Conservation (phyloP, 192 early-diverging fungal species). For the Funneliformis geosporum region DNA sequence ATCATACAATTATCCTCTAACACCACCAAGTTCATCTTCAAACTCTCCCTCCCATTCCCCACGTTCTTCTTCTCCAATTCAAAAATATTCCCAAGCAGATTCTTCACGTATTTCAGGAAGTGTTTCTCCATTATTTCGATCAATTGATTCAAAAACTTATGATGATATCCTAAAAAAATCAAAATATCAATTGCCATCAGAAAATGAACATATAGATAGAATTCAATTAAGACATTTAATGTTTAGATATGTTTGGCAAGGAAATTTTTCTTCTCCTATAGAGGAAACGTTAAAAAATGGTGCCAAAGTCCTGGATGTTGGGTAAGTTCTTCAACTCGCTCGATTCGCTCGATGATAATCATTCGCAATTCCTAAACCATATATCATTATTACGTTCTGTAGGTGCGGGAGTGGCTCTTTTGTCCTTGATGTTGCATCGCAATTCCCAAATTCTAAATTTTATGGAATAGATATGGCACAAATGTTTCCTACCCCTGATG, state of each 20-base stretch:
- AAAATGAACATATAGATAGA: slow-evolving; percentile 2
- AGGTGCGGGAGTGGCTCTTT: slow-evolving; percentile 14
- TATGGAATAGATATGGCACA: slow-evolving; percentile 18
- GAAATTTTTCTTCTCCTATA: slow-evolving; percentile 9
- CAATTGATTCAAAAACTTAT: neutral
- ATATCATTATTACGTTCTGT: neutral
- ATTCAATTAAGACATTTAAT: slow-evolving; percentile 21
- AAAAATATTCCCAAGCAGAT: neutral
- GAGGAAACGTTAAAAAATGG: slow-evolving; percentile 2
- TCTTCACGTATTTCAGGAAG: neutral
- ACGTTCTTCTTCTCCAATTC: neutral
- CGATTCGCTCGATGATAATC: too few species aligned
- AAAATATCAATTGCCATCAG: slow-evolving; percentile 5
- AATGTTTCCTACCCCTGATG: slow-evolving; percentile 30
- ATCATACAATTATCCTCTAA: neutral
- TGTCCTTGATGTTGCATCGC: neutral
- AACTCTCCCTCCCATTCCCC: neutral
- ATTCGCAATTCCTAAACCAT: neutral
- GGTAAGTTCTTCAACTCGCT: slow-evolving; percentile 4
- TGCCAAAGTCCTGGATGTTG: slow-evolving; percentile 12
- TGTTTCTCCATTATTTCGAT: neutral
- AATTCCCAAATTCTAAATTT: slow-evolving; percentile 1
- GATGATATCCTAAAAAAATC: neutral
- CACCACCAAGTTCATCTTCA: neutral
- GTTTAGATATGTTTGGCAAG: slow-evolving; percentile 15